These are phyloP conservation scores for Ganoderma resinaceum DNA, from an alignment of 1,284 basidiomycete genomes.

Conservation along the genomic window DNA sequence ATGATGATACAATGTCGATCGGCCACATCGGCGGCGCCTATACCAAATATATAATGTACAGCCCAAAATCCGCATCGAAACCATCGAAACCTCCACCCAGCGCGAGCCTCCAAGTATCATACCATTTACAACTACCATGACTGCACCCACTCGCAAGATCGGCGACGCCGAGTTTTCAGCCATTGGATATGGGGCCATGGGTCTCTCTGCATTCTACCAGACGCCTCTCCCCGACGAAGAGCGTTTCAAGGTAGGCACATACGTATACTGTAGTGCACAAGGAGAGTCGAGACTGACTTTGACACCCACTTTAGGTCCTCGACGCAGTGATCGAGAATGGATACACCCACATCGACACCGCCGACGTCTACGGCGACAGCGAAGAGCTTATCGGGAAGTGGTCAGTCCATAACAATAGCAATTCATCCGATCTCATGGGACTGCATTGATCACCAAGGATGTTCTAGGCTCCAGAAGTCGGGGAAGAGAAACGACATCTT, in stretches of 20 bases:
- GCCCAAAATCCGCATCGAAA: neutral
- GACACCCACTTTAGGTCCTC: constrained; percentile 29
- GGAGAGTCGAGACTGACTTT: neutral
- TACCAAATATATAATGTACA: neutral
- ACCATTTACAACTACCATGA: neutral
- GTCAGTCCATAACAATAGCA: constrained; percentile 22
- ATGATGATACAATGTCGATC: neutral
- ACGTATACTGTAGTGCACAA: neutral
- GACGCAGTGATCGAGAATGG: constrained; percentile 39
- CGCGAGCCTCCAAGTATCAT: neutral
- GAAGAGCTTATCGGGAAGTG: constrained; percentile 43
- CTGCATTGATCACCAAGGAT: neutral
- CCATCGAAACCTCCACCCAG: neutral
- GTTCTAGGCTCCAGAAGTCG: constrained; percentile 31
- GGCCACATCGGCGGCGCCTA: neutral
- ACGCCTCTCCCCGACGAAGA: constrained; percentile 31
- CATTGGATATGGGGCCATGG: constrained; percentile 40
- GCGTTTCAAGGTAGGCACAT: constrained; percentile 33
- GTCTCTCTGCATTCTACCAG: constrained; percentile 36
- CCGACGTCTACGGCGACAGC: constrained; percentile 40
- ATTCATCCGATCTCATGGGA: neutral
- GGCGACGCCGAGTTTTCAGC: constrained; percentile 29
- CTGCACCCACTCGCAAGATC: constrained; percentile 9
- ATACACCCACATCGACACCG: constrained; percentile 41
- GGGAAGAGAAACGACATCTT: constrained; percentile 51